phyloP scores from a whole-genome alignment of 495 filamentous ascomycete species.

The Trichoderma reesei region DNA sequence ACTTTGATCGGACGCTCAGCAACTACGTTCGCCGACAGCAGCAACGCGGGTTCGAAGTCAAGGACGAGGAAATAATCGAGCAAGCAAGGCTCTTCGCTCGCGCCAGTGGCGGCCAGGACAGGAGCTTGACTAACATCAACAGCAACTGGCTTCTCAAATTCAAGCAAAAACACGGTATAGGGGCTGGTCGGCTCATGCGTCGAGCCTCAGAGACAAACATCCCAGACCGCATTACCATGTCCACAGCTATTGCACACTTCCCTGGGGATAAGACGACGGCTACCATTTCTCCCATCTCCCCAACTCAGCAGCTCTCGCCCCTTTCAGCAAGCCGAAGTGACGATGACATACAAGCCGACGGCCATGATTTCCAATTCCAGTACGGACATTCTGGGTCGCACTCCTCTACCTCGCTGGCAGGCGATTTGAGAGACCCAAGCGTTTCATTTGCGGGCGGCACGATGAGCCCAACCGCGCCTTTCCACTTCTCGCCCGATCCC shows the following conservation, averaged over 20 bases:
- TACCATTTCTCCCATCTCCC: slow-evolving; percentile 61
- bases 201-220: slow-evolving; percentile 63
- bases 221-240: slow-evolving; percentile 46
- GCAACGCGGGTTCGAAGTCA: slow-evolving; percentile 62
- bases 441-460: slow-evolving; percentile 65
- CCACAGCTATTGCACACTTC: slow-evolving; percentile 29
- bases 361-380: slow-evolving; percentile 31
- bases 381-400: slow-evolving; percentile 48
- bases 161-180: slow-evolving; percentile 81
- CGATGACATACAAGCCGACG: slow-evolving; percentile 33
- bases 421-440: slow-evolving; percentile 50
- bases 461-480: slow-evolving; percentile 77
- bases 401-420: slow-evolving; percentile 45
- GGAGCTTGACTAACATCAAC: slow-evolving; percentile 64
- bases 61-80: slow-evolving; percentile 76
- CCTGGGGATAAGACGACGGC: background rate
- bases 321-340: slow-evolving; percentile 59
- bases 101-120: slow-evolving; percentile 64
- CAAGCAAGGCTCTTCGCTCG: slow-evolving; percentile 81
- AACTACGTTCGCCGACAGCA: slow-evolving; percentile 82
- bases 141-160: slow-evolving; percentile 90
- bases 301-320: slow-evolving; percentile 51
- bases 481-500: slow-evolving; percentile 67
- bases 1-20: slow-evolving; percentile 88
- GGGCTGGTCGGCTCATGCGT: slow-evolving; percentile 49